Conservation (phyloP, 768 basidiomycete species). For the Tephrocybe sp. region DNA sequence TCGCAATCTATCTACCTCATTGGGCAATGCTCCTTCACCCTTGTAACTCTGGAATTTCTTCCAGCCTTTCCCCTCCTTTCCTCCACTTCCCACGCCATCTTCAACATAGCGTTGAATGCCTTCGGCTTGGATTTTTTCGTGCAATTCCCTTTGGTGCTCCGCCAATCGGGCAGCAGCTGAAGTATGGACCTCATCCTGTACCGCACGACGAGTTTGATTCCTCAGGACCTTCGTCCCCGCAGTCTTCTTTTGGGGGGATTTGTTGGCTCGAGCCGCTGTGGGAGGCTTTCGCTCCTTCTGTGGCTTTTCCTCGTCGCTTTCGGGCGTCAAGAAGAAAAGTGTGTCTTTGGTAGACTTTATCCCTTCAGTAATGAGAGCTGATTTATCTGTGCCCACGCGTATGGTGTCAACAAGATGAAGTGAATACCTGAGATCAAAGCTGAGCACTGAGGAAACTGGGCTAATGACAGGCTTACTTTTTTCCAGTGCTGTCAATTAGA, state of each 20-base stretch:
- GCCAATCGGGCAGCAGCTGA: slow-evolving; percentile 75
- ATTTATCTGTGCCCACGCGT: slow-evolving; percentile 64
- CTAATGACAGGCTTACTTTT: slow-evolving; percentile 53
- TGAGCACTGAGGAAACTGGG: slow-evolving; percentile 2
- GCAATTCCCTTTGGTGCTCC: slow-evolving; percentile 86
- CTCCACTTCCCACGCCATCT: slow-evolving; percentile 67
- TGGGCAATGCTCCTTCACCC: slow-evolving; percentile 86
- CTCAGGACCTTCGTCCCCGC: slow-evolving; percentile 84
- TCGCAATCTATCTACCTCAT: slow-evolving; percentile 74
- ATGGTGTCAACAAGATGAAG: slow-evolving; percentile 88
- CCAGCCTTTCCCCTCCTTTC: slow-evolving; percentile 90
- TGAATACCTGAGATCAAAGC: slow-evolving; percentile 59
- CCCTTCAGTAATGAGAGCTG: slow-evolving; percentile 77
- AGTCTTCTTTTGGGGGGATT: slow-evolving; percentile 66
- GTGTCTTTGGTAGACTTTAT: slow-evolving; percentile 83
- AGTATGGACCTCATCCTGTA: slow-evolving; percentile 79
- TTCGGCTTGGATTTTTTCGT: slow-evolving; percentile 68
- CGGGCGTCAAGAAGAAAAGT: slow-evolving; percentile 76
- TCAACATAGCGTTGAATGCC: slow-evolving; percentile 85
- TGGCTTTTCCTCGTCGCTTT: slow-evolving; percentile 56
- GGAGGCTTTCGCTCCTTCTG: slow-evolving; percentile 57
- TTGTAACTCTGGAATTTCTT: slow-evolving; percentile 97
- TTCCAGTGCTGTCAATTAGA: slow-evolving; percentile 70
- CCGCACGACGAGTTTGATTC: slow-evolving; percentile 86
- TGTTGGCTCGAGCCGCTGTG: slow-evolving; percentile 53